Base-by-base conservation (phyloP, 2,329 filamentous ascomycete species). In the Aspergillus intermedius region DNA sequence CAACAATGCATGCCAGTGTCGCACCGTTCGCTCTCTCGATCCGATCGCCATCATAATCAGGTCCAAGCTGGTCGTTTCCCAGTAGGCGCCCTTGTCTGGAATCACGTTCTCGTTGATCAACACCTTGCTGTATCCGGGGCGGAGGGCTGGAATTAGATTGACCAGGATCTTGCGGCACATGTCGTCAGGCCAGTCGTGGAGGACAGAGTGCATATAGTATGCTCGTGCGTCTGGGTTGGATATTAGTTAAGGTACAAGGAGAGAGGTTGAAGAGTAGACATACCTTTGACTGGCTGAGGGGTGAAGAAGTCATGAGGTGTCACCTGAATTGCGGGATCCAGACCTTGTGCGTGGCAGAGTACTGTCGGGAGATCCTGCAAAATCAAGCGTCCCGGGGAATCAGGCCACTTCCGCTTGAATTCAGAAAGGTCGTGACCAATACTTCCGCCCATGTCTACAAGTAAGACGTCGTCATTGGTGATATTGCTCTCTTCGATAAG, bases 341-440 rank as follows among this genome's bases (percentile, higher is more conserved):
- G 22, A 12, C 49, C 40, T 21, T 54, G 49, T 21, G 55, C 53
- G 8, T 58, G 47, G 49, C 56, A 49, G 46, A 66, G 50, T 15
- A 77, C 70, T 3, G 63, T 55, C 0, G 69, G 64, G 1, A 74
- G 63, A 53, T 79, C 77, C 53, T 80, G 74, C 0, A 79, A 59
- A 1, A 79, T 58, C 4, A 78, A 59, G 4, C 65, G 61, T 4
- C 75, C 75, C 0, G 69, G 66, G 0, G 61, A 58, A 1, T 65
- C 47, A 0, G 71, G 69, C 47, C 68, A 66, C 44, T 69, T 66
- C 0, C 52, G 50, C 4, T 48, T 60, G 51, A 75, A 69, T 35
- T 67, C 60, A 2, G 54, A 54, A 7, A 72, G 46, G 52, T 74
- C 67, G 50, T 74, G 69, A 5, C 73, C 71, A 0, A 63, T 45